These are phyloP conservation scores for Russula lepida DNA, from an alignment of 768 basidiomycete species.

Conservation along the genomic window DNA sequence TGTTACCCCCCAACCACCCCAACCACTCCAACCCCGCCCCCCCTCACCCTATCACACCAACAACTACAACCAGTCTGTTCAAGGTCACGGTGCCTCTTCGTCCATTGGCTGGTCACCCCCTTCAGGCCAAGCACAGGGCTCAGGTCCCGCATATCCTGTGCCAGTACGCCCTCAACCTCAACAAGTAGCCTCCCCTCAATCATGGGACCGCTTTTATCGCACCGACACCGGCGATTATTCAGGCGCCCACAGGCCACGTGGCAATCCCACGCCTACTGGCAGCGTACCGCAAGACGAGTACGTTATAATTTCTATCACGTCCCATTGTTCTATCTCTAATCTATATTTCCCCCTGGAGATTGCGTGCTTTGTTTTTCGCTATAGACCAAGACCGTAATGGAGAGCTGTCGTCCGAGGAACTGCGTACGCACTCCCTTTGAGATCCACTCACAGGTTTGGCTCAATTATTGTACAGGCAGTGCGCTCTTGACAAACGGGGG, in stretches of 20 bases:
- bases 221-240: neutral
- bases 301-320: neutral
- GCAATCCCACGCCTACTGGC: neutral
- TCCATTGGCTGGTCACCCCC: neutral
- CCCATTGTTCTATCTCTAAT: neutral
- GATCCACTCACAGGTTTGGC: neutral
- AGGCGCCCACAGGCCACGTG: neutral
- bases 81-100: neutral
- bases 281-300: neutral
- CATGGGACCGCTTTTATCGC: too few relatives aligned
- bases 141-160: neutral
- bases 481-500: conserved; percentile 5
- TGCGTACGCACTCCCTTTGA: neutral
- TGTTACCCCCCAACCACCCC: too few relatives aligned
- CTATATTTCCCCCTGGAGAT: neutral
- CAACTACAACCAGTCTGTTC: neutral
- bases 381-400: conserved; percentile 8
- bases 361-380: neutral
- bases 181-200: neutral
- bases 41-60: neutral
- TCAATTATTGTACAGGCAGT: neutral
- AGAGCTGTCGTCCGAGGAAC: neutral
- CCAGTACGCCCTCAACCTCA: too few relatives aligned
- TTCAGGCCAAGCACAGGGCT: neutral
- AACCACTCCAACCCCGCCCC: neutral